A percentile compares a stretch with the other conserved stretches of the same genome.
Evolutionary conservation across 371 early-diverging fungal species (phyloP).

Genomic region (Mycotypha africana): DNA sequence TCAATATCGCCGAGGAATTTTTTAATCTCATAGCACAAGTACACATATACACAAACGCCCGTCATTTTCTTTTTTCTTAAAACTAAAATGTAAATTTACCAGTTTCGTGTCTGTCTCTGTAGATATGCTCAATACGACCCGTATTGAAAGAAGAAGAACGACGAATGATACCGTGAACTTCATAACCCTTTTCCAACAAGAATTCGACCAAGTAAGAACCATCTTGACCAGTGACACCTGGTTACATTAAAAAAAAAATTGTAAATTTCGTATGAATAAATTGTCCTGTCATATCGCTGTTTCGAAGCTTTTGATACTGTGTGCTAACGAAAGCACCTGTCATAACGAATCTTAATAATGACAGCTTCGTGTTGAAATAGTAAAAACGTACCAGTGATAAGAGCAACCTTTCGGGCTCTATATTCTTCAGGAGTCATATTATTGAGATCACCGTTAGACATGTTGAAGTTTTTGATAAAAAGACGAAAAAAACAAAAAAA

Average conservation of each 20-base stretch:
- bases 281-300: no score
- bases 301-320: no score
- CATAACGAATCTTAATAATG: not conserved
- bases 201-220: conserved; percentile 79
- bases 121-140: conserved; percentile 77
- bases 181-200: conserved; percentile 72
- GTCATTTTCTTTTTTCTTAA: no score
- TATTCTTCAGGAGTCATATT: conserved; percentile 49
- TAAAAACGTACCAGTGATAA: conserved; percentile 50
- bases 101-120: conserved; percentile 62
- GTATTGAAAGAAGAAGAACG: conserved; percentile 85
- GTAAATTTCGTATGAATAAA: not conserved
- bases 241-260: not conserved
- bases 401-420: conserved; percentile 61
- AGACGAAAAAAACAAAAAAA: no score
- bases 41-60: not conserved
- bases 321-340: not conserved
- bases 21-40: no score
- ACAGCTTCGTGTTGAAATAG: not conserved
- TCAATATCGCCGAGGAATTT: no score
- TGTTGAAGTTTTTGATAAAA: no score
- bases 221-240: conserved; percentile 83
- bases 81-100: conserved; percentile 42
- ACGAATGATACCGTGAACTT: conserved; percentile 82
- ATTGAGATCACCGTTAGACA: no score